These are phyloP conservation scores for Leptographium radiaticola DNA, from an alignment of 2,329 filamentous ascomycete species.

Conservation along the genomic window DNA sequence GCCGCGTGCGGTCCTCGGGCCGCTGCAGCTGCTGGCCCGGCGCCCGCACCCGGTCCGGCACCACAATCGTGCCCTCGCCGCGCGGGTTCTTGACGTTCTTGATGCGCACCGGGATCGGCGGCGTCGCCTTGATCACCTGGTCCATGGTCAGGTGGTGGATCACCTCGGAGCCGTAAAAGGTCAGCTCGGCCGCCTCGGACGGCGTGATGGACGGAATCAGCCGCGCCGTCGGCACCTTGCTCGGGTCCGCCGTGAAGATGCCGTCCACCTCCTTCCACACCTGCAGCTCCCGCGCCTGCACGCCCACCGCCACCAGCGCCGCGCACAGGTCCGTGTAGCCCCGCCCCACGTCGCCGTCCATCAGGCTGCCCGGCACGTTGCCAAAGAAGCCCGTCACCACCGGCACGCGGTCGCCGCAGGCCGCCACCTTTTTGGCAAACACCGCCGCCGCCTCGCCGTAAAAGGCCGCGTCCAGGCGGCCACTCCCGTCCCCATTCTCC, in stretches of 20 bases:
- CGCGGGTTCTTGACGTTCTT: slow-evolving; percentile 85
- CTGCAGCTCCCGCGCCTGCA: slow-evolving; percentile 80
- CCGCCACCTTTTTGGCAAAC: slow-evolving; percentile 50
- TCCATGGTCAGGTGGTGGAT: slow-evolving; percentile 99
- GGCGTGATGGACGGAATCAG: slow-evolving; percentile 84
- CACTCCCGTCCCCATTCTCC: slow-evolving; percentile 11
- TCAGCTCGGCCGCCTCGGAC: slow-evolving; percentile 88
- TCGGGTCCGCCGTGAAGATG: slow-evolving; percentile 50
- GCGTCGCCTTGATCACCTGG: slow-evolving; percentile 71
- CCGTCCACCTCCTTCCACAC: slow-evolving; percentile 96
- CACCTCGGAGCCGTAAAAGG: slow-evolving; percentile 88
- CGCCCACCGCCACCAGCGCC: slow-evolving; percentile 76
- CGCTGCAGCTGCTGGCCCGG: slow-evolving; percentile 45
- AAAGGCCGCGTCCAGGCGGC: slow-evolving; percentile 52
- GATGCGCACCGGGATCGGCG: slow-evolving; percentile 73
- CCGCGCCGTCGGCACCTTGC: slow-evolving; percentile 84
- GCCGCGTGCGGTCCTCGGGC: not conserved
- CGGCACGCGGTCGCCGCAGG: slow-evolving; percentile 49
- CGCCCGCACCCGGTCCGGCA: slow-evolving; percentile 54
- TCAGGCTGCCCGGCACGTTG: slow-evolving; percentile 75
- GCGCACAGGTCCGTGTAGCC: slow-evolving; percentile 96
- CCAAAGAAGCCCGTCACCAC: slow-evolving; percentile 93
- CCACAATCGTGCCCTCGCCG: slow-evolving; percentile 66
- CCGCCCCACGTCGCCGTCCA: slow-evolving; percentile 70
- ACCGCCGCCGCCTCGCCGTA: slow-evolving; percentile 51